Base-by-base conservation (phyloP, 345 rosid genomes). In the Arabis alpina region DNA sequence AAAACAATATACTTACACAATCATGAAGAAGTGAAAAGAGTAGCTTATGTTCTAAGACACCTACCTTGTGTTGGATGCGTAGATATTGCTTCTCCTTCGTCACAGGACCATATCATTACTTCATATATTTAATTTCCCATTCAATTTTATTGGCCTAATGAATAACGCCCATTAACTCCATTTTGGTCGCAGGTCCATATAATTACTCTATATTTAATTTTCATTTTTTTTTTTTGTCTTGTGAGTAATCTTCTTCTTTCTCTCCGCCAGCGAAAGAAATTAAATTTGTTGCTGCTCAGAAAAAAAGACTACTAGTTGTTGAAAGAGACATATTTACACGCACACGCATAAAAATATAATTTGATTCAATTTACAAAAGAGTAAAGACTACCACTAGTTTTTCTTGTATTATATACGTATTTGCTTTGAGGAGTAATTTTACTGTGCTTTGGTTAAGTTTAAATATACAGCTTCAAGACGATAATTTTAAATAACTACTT, bases 1-100 rank as follows among this genome's bases (percentile, higher is more conserved):
- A 37, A 44, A 23, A 49, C 1, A 50, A 40, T 7, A 19, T 43
- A 43, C n/a, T 4, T 8, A 54, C 47, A 73, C 47, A 73, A 56
- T 73, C 54, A 65, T 65, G 60, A 57, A 49, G 43, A 50, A 41
- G 61, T 55, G 15, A 56, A 64, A 72, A 36, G 70, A 19, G 52
- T 64, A 73, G 56, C 77, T 66, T 66, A 15, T 50, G 67, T 74
- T 59, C 8, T 16, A 74, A 74, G 51, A 60, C 72, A 59, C 13
- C 24, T 43, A 43, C 27, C 27, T 50, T 59, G 34, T 52, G 10
- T 36, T 59, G 32, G 67, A 50, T 74, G 68, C 66, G 72, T 58
- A 59, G 54, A 74, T 34, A 51, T 66, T 62, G 73, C 58, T 72
- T 70, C 56, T 71, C 55, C 30, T 44, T 44, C 30, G 8, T 72